Base-by-base conservation (phyloP, 352 stramenopile genomes). In the Peronospora farinosa region DNA sequence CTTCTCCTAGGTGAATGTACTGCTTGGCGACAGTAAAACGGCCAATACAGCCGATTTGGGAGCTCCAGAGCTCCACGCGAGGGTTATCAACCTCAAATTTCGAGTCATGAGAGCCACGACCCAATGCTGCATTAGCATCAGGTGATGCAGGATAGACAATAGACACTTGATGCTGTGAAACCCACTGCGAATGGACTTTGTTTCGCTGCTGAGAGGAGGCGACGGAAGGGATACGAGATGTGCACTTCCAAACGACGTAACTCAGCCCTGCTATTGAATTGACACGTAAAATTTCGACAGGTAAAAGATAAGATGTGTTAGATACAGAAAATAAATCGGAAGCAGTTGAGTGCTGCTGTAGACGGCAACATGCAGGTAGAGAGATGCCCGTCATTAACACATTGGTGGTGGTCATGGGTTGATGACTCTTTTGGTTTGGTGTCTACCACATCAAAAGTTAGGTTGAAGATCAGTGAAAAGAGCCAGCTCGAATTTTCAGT, bases 11-110 rank as follows among this genome's bases (percentile, higher is more conserved):
- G 7, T 7, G 30, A 37, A 85, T 71, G 2, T 7, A 10, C 1
- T 52, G 40, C 21, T 48, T 66, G 2, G 69, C 65, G 25, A 67
- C 57, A 2, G 54, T 57, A 41, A 80, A 71, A n/a, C 69, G 69
- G 0, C 69, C 67, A 10, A 64, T 56, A 8, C 30, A 9, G 30
- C 50, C 25, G 41, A 17, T 45, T 44, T 19, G 39, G 5, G 47
- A 41, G n/a, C 37, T 53, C 63, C 58, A 71, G 28, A 71, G 54
- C 8, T 47, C 46, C 9, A 65, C 54, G 10, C 10, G 37, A 54
- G 58, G 51, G 30, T 65, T 72, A 17, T 63, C 42, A 10, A 36
- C 23, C 19, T 57, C 53, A 32, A 61, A 60, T 37, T 52, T 54
- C 17, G 48, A 38, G 37, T 60, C 49, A 2, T 54, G 27, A 2